Base-by-base conservation (phyloP, 306 rosid species). In the Betula pendula region DNA sequence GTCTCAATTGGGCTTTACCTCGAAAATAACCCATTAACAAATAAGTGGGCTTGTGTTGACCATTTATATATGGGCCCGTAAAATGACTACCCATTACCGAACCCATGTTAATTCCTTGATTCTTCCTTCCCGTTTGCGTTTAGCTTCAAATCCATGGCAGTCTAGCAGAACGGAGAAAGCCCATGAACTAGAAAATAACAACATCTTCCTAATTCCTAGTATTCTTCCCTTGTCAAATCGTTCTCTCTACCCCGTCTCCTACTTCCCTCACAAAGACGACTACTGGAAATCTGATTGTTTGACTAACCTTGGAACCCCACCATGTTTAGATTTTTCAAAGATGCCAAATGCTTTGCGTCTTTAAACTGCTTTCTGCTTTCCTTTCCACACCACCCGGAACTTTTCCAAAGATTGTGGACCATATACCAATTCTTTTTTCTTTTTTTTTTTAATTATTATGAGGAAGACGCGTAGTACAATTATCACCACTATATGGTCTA, bases 241-340 rank as follows among this genome's bases (percentile, higher is more conserved):
- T 62, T 11, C 9, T 72, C 20, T 12, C 27, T n/a, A 52, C 35
- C 69, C 74, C 68, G 22, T 79, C 66, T 73, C 69, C 15, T 73
- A 79, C 78, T 66, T 29, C 25, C 14, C 42, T 56, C n/a, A n/a
- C n/a, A 35, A 79, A 66, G 33, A 8, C 62, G 49, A 42, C 78
- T 0, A 1, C 31, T 4, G 22, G 33, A 29, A 38, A 38, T 7
- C 42, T 38, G 42, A 38, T 38, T 38, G 42, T 38, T 38, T 38
- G 7, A 5, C 5, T 35, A 35, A 38, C 43, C 0, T 19, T 8
- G n/a, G 45, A 58, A n/a, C n/a, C 70, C 56, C 69, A 74, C 69
- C 44, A 74, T 25, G 25, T 59, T 33, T 10, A 56, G 43, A 25
- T 48, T 29, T 60, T 60, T 29, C 43, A 60, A 62, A 15, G 59